Conservation (phyloP, 768 basidiomycete species). For the Daedaleopsis sinensis region DNA sequence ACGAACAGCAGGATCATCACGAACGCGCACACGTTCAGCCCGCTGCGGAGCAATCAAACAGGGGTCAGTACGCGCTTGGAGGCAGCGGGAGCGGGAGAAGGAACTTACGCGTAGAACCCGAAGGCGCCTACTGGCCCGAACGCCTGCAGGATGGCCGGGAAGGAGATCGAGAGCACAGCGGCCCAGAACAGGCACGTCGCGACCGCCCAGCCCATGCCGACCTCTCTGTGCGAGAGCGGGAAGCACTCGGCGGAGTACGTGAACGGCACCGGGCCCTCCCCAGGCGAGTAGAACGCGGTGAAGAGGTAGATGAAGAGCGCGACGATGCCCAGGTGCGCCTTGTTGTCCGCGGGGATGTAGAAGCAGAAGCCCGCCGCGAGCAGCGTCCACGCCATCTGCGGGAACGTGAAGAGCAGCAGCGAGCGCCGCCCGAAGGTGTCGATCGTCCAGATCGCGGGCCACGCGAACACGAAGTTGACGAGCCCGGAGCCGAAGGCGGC, state of each 20-base stretch:
- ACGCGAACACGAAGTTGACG: conserved; percentile 40
- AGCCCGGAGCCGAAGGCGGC: conserved; percentile 54
- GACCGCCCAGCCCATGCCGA: conserved; percentile 75
- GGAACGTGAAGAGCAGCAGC: conserved; percentile 52
- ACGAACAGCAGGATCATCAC: conserved; percentile 61
- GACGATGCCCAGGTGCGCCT: conserved; percentile 48
- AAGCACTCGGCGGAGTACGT: conserved; percentile 87
- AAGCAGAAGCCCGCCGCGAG: conserved; percentile 51
- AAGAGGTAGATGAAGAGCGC: conserved; percentile 58
- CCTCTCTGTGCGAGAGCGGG: conserved; percentile 76
- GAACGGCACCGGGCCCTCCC: conserved; percentile 88
- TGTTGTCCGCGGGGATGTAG: conserved; percentile 20
- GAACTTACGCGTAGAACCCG: too few relatives aligned
- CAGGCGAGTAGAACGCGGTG: conserved; percentile 71
- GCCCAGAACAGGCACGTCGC: conserved; percentile 50
- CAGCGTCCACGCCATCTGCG: conserved; percentile 49
- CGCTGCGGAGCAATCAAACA: conserved; percentile 67
- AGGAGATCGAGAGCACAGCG: conserved; percentile 32
- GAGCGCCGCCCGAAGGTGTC: conserved; percentile 66
- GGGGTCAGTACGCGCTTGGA: too few relatives aligned
- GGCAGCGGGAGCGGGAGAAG: too few relatives aligned
- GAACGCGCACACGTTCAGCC: conserved; percentile 57
- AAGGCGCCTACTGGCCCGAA: too few relatives aligned
- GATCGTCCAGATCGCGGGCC: conserved; percentile 51
- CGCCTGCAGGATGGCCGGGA: conserved; percentile 45